phyloP scores from a whole-genome alignment of 2,329 filamentous ascomycete genomes.

The Fusarium incarnatum region DNA sequence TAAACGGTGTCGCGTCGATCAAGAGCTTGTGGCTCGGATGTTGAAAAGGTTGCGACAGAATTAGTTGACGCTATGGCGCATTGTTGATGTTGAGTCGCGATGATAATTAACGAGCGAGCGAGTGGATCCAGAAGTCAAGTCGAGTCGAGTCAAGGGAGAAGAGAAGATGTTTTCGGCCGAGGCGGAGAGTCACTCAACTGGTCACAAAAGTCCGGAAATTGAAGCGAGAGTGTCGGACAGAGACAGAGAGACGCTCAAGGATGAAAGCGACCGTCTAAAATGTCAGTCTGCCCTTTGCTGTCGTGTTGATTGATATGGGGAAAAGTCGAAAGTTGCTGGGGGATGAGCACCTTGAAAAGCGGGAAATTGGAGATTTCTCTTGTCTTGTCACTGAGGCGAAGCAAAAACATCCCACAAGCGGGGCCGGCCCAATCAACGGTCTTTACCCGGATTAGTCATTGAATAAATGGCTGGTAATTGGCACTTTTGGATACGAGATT shows the following conservation, averaged over 20 bases:
- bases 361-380: neutral
- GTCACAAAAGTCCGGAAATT: neutral
- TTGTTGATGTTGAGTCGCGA: slow-evolving; percentile 11
- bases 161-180: slow-evolving; percentile 2
- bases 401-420: neutral
- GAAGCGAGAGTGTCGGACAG: slow-evolving; percentile 14
- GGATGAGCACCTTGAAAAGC: neutral
- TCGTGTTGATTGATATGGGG: neutral
- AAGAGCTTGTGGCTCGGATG: neutral
- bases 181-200: neutral
- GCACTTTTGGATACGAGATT: neutral
- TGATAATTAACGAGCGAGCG: neutral
- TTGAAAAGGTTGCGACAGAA: neutral
- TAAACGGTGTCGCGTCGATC: neutral
- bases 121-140: neutral
- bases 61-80: neutral
- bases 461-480: neutral
- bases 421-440: neutral
- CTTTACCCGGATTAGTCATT: neutral
- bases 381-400: neutral
- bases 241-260: neutral
- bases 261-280: neutral
- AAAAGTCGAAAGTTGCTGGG: neutral
- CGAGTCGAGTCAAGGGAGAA: neutral
- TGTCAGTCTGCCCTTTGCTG: neutral